Base-by-base conservation (phyloP, 2,329 filamentous ascomycete species). In the Pyrenochaeta sp. region DNA sequence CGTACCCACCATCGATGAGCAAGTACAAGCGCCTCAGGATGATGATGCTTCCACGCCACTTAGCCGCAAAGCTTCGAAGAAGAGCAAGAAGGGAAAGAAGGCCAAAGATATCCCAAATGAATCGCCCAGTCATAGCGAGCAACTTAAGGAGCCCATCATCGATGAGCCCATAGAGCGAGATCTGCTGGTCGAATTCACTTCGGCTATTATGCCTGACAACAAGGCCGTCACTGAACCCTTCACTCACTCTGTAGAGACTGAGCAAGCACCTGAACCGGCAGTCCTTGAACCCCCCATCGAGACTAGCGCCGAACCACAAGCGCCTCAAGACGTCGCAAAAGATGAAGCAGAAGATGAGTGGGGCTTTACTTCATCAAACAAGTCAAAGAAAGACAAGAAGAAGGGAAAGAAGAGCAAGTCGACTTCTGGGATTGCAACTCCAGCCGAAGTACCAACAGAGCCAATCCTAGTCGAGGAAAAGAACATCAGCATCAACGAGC, bases 71-170 rank as follows among this genome's bases (percentile, higher is more conserved):
- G 40, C 57, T 48, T 69, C 66, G 22, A 75, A 76, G 63, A 78
- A 78, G 51, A 64, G 59, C 19, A 77, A 76, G 62, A 77, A 74
- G 45, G 67, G 50, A 9, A 75, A 73, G 64, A 74, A 73, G 46
- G 58, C 54, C 2, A 66, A 71, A 45, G 66, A 69, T 12, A 45
- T 40, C 6, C 32, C 25, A 42, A 22, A n/a, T 4, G 22, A 36
- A 15, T 28, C 12, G 32, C 4, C 50, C 56, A 15, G 22, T 40
- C 4, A 57, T 25, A 36, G 27, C 4, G 34, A 47, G 22, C 39
- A 44, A 22, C 3, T 43, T 25, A 39, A 42, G 13, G 25, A 30
- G 34, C 28, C 42, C n/a, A 34, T 34, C 6, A 15, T 3, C 3
- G n/a, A 39, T 13, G 40, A 50, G 19, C 8, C 28, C 10, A 27